phyloP scores from a whole-genome alignment of 495 filamentous ascomycete genomes.

The Tuber umbilicatum region DNA sequence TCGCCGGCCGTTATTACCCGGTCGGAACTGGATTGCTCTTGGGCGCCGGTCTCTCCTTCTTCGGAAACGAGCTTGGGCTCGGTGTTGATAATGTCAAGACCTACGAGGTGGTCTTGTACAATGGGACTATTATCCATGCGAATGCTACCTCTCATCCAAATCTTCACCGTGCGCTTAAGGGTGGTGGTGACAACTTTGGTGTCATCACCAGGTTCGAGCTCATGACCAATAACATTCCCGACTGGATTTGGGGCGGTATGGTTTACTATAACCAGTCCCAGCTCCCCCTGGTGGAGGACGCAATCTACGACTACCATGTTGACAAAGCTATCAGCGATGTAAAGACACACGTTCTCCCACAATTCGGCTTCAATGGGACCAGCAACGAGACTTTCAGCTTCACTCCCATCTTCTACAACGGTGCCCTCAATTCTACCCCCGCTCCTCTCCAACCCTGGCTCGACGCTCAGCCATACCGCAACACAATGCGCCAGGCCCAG shows the following conservation, averaged over 20 bases:
- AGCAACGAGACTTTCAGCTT: neutral
- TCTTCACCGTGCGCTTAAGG: conserved; percentile 53
- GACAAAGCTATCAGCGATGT: neutral
- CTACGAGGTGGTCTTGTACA: conserved; percentile 49
- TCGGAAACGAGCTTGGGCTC: conserved; percentile 48
- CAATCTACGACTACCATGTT: neutral
- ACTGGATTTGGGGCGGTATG: neutral
- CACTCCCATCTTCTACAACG: neutral
- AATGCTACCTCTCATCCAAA: conserved; percentile 39
- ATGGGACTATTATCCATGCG: conserved; percentile 43
- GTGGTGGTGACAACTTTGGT: conserved; percentile 56
- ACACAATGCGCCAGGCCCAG: neutral
- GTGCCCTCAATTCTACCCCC: neutral
- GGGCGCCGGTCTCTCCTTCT: conserved; percentile 51
- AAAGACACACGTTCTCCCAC: conserved; percentile 15
- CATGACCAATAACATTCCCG: conserved; percentile 37
- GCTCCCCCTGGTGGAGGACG: neutral
- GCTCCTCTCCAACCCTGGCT: neutral
- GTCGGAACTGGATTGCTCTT: conserved; percentile 56
- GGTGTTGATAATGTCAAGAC: conserved; percentile 49
- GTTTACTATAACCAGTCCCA: conserved; percentile 1
- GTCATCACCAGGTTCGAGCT: conserved; percentile 54
- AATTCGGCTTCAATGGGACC: neutral
- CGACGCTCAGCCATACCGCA: neutral
- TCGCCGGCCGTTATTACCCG: conserved; percentile 52